Evolutionary conservation across 1,284 basidiomycete species (phyloP).

Genomic region (Trametes versicolor): DNA sequence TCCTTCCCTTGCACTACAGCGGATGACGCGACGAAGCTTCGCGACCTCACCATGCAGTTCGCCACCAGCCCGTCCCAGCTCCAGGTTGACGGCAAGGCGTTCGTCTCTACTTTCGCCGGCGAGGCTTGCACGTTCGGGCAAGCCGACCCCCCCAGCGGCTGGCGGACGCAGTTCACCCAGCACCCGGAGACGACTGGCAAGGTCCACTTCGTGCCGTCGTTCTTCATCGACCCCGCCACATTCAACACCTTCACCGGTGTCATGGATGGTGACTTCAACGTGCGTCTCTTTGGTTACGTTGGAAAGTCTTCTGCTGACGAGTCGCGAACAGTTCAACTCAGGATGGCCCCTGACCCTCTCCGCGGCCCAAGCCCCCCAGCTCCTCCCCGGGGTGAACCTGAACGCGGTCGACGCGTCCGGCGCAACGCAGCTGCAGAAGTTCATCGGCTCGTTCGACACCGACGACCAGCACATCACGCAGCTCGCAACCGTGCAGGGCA

Average conservation of each 20-base stretch:
- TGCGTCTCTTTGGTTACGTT: slow-evolving; percentile 40
- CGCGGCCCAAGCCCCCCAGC: slow-evolving; percentile 49
- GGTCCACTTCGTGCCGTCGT: slow-evolving; percentile 72
- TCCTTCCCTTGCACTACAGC: slow-evolving; percentile 64
- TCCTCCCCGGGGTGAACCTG: slow-evolving; percentile 40
- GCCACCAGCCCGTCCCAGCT: slow-evolving; percentile 73
- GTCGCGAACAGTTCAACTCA: slow-evolving; percentile 63
- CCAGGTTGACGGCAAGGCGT: slow-evolving; percentile 61
- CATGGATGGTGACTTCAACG: slow-evolving; percentile 71
- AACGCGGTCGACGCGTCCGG: slow-evolving; percentile 41
- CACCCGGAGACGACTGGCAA: slow-evolving; percentile 56
- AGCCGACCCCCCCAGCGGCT: slow-evolving; percentile 61
- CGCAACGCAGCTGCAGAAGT: slow-evolving; percentile 49
- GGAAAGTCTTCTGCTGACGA: slow-evolving; percentile 8
- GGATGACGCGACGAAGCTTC: slow-evolving; percentile 64
- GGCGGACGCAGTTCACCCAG: slow-evolving; percentile 65
- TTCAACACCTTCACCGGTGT: slow-evolving; percentile 59
- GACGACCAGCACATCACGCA: slow-evolving; percentile 53
- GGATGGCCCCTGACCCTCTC: slow-evolving; percentile 71
- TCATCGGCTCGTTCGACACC: slow-evolving; percentile 53
- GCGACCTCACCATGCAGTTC: slow-evolving; percentile 66
- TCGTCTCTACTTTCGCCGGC: slow-evolving; percentile 86
- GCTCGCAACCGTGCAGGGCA: slow-evolving; percentile 38
- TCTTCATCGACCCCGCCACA: slow-evolving; percentile 66
- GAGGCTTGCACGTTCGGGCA: slow-evolving; percentile 76